Evolutionary conservation across 371 early-diverging fungal genomes (phyloP), one percentile per base, ranked within the genome.

Genomic region (Polyrhizophydium stewartii): DNA sequence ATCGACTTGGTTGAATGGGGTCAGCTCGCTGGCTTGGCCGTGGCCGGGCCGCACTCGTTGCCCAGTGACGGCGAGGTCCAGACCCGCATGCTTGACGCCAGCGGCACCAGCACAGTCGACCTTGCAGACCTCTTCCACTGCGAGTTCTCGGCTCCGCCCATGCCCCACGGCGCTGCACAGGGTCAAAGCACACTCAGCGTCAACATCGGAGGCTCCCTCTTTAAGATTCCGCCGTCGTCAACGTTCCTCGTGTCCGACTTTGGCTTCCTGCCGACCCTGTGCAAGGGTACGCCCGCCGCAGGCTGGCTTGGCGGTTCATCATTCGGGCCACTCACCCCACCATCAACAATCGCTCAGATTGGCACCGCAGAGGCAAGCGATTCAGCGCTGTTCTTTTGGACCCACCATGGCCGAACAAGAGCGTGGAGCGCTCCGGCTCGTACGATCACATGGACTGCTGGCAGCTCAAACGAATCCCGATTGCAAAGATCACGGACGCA

Each of bases 401-500:
- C 63, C 89, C 89, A 33, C 91, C 91, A 28, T 91, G 89, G 89
- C 84, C 84, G 17, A 91, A 91, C 60, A 85, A 64, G 33, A 71
- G 71, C 55, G 73, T 63, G 0, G 12, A 60, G 16, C 30, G 74
- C 19, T 51, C 85, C 35, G 67, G 72, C 0, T 71, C 80, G 24
- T 89, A 90, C 60, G 70, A 69, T 2, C 78, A 78, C 0, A 69
- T 87, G 58, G 89, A 90, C 60, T 68, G 84, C 16, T 88, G 88
- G 64, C 80, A 84, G 27, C 65, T 91, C 9, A 89, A 81, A 67
- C 64, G 76, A 56, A 71, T 91, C 16, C 89, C 89, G 2, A 62
- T 88, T 1, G 63, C 71, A 3, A 56, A 67, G 1, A 66, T 87
- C 52, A 38, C 82, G 0, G 25, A 58, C 0, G 41, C 65, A 3